Base-by-base conservation (phyloP, 495 filamentous ascomycete species). In the Hypoxylon fragiforme region DNA sequence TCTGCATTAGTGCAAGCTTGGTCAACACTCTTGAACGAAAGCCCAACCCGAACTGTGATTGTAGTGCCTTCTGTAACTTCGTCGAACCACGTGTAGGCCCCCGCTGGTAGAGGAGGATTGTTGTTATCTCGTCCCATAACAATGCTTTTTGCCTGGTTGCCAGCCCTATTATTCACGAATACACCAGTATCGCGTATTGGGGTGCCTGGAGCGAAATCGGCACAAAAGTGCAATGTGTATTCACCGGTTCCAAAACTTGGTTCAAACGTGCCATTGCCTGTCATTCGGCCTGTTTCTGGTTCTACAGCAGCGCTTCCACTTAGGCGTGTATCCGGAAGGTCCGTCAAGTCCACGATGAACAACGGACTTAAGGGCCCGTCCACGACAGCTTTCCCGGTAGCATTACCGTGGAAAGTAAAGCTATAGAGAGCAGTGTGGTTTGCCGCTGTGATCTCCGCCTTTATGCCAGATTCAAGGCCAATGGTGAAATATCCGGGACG, bases 201-300 rank as follows among this genome's bases (percentile, higher is more conserved):
- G 8, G 73, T 80, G 1, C 82, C 85, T 14, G 72, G 69, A 14
- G 68, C 67, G 64, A 88, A 85, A 59, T 89, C 86, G 18, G 79
- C 78, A 63, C 86, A 89, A 56, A 84, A 84, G 60, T 86, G 62
- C 15, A 70, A 50, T 1, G 71, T 64, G 54, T 86, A 89, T 36
- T 56, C 74, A 4, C 85, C 85, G 37, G 77, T 76, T 3, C 85
- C 86, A 54, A 88, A 89, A 62, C 81, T 85, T 0, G 86, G 85
- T 12, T 73, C 44, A 50, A 88, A 88, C 0, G 75, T 82, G 0
- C 80, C 86, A 58, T 74, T 83, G 2, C 80, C 85, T 14, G 71
- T 77, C 37, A 89, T 79, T n/a, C 84, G 71, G 12, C 83, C 85
- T 3, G 71, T 78, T 0, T 57, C 50, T 11, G 72, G 53, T 21